Evolutionary conservation across 2,329 filamentous ascomycete genomes (phyloP), one percentile per base, ranked within the genome.

Genomic region (Helicocarpus griseus): DNA sequence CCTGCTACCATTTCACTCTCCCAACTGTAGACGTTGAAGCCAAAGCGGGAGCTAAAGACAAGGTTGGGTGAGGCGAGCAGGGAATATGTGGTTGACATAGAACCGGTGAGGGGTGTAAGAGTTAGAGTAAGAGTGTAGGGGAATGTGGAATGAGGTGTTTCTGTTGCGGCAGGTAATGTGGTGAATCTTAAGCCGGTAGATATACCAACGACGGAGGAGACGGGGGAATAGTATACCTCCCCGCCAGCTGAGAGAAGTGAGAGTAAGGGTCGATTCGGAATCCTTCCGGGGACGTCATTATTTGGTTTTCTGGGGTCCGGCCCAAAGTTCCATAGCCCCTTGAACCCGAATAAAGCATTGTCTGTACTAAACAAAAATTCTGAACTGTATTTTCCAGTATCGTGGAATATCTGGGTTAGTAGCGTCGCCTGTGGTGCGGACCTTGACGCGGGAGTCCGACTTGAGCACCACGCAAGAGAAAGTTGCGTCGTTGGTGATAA

Each of bases 1-100:
- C 93, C 93, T 22, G 97, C 79, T 24, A 89, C 85, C 76, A 95
- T 85, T 53, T 93, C 87, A 64, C 89, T 95, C 73, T 98, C 93
- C 73, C 96, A 98, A 65, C 89, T 95, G 71, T 96, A 97, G 47
- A 96, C 86, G 63, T 98, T 98, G 71, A 98, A 98, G 64, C 94
- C 89, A 71, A 97, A 91, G 47, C 86, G 83, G 21, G 89, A 94
- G 57, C 89, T 93, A 47, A 98, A 78, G 9, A 89, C 87, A 59
- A 95, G 81, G 61, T 89, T 82, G 31, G 80, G 80, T 2, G 89
- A 89, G 1, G 91, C 91, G 62, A 88, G 86, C 45, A 97, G 87
- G 0, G 93, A 87, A 66, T 98, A 98, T 14, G 83, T 95, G 33
- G 89, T 88, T 52, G 86, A 90, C 54, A 98, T 77, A 63, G 88